A percentile compares a stretch with the other conserved stretches of the same genome.
Conservation (phyloP, 768 basidiomycete species). For the Boletellus sp. region DNA sequence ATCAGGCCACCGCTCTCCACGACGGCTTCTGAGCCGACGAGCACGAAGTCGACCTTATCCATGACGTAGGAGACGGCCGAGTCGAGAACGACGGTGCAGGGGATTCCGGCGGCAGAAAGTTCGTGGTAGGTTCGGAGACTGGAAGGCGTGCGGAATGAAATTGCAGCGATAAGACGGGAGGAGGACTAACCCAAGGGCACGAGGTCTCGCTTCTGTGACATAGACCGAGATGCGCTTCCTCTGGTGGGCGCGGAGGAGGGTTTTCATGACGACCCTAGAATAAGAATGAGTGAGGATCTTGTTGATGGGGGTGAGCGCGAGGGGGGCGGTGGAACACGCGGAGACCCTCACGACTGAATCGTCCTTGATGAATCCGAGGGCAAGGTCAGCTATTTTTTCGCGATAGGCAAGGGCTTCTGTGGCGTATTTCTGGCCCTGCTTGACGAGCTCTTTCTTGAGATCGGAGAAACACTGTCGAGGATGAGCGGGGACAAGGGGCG, state of each 20-base stretch:
- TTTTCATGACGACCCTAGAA: conserved; percentile 92
- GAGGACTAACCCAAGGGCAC: conserved; percentile 70
- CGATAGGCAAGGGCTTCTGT: conserved; percentile 80
- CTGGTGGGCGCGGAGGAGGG: conserved; percentile 84
- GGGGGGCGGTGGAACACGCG: conserved; percentile 13
- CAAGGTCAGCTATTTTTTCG: conserved; percentile 82
- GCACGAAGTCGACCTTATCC: conserved; percentile 91
- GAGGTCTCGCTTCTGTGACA: conserved; percentile 93
- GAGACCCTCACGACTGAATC: conserved; percentile 70
- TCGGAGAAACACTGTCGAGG: conserved; percentile 68
- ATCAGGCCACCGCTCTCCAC: conserved; percentile 93
- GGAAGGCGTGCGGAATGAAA: conserved; percentile 3
- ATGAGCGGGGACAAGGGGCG: conserved; percentile 5
- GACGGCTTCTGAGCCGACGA: conserved; percentile 97
- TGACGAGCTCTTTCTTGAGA: conserved; percentile 78
- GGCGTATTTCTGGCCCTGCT: conserved; percentile 76
- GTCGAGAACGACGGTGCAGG: conserved; percentile 92
- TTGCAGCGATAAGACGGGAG: background rate
- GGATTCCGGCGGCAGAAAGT: conserved; percentile 85
- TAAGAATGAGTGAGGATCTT: conserved; percentile 97
- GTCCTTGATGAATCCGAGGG: conserved; percentile 92
- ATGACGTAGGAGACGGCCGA: conserved; percentile 96
- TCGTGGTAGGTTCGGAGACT: conserved; percentile 91
- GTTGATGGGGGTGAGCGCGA: conserved; percentile 12
- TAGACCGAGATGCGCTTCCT: conserved; percentile 95